These are phyloP conservation scores for Diaporthe sp. DNA, from an alignment of 2,329 filamentous ascomycete species.

Conservation along the genomic window DNA sequence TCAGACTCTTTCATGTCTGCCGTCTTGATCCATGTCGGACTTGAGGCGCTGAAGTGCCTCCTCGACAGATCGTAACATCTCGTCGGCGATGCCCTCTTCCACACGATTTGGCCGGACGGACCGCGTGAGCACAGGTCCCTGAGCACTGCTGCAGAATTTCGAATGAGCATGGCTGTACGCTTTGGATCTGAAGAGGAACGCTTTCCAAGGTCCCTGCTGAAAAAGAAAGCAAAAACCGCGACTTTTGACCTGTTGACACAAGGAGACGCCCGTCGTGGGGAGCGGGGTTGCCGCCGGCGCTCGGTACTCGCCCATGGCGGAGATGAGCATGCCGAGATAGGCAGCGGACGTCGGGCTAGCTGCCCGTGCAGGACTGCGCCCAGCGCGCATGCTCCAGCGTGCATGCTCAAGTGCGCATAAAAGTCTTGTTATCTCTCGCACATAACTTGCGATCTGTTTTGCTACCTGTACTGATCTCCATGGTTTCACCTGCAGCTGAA, in stretches of 20 bases:
- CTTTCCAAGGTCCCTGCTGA: neutral
- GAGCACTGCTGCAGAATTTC: neutral
- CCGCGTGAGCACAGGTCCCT: constrained; percentile 1
- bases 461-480: no score
- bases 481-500: neutral
- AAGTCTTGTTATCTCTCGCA: neutral
- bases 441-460: neutral
- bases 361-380: neutral
- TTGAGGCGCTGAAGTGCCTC: constrained; percentile 34
- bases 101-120: neutral
- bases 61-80: neutral
- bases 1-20: constrained; percentile 37
- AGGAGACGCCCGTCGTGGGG: neutral
- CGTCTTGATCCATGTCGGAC: constrained; percentile 23
- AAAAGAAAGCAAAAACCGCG: neutral
- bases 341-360: neutral
- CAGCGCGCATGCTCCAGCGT: neutral
- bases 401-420: neutral
- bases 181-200: neutral
- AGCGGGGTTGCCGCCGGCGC: constrained; percentile 13
- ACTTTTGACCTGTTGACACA: neutral
- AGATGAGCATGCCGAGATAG: neutral
- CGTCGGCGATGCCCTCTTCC: neutral
- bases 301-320: neutral
- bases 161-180: neutral